Evolutionary conservation across 768 basidiomycete genomes (phyloP).

Genomic region (Suillus bovinus): DNA sequence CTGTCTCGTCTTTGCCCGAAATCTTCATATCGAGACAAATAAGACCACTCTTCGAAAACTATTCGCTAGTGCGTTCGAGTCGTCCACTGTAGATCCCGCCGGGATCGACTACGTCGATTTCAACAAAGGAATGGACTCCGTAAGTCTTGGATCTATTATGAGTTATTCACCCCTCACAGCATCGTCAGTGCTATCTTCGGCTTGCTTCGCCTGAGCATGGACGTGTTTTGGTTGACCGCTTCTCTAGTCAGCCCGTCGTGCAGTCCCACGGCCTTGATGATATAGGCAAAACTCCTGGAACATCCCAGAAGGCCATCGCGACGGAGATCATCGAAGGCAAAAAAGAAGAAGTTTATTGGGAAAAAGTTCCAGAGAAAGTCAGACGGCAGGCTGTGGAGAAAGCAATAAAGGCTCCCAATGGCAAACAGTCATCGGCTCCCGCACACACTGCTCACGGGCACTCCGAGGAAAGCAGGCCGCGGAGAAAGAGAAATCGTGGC

Average conservation of each 20-base stretch:
- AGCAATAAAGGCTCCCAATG: conserved; percentile 23
- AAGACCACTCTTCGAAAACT: conserved; percentile 73
- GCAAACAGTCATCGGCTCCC: background rate
- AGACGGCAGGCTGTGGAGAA: conserved; percentile 59
- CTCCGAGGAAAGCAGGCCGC: background rate
- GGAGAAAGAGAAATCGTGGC: conserved; percentile 21
- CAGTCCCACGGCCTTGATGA: conserved; percentile 61
- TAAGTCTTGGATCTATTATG: conserved; percentile 32
- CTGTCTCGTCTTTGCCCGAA: conserved; percentile 70
- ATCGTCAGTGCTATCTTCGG: conserved; percentile 70
- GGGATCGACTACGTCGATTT: conserved; percentile 81
- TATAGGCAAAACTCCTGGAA: conserved; percentile 34
- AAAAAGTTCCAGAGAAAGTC: conserved; percentile 75
- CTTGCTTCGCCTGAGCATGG: conserved; percentile 54
- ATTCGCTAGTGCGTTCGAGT: conserved; percentile 46
- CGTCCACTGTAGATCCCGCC: conserved; percentile 14
- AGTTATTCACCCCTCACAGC: background rate
- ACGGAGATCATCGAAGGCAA: conserved; percentile 62
- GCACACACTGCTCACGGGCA: background rate
- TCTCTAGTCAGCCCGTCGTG: conserved; percentile 34
- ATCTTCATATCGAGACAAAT: conserved; percentile 75
- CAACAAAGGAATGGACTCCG: conserved; percentile 73
- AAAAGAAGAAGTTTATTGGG: conserved; percentile 76
- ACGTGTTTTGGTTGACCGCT: conserved; percentile 43
- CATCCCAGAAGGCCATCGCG: conserved; percentile 33